phyloP scores from a whole-genome alignment of 2,329 filamentous ascomycete species.

The Colletotrichum tofieldiae region DNA sequence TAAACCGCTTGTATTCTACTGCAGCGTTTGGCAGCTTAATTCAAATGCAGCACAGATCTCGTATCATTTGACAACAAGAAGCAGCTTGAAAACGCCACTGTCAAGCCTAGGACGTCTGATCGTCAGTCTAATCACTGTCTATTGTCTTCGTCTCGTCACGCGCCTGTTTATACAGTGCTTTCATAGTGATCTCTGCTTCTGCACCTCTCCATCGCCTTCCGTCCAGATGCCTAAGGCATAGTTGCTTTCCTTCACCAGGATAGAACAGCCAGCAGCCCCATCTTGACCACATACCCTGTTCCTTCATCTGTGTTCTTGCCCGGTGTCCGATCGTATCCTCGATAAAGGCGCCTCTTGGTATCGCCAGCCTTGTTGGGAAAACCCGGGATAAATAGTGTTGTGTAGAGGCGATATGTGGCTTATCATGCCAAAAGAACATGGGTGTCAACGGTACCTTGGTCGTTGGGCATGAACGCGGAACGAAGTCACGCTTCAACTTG shows the following conservation, averaged over 20 bases:
- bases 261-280: conserved; percentile 73
- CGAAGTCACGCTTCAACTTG: conserved; percentile 59
- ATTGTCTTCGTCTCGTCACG: neutral
- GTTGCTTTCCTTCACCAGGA: conserved; percentile 60
- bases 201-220: conserved; percentile 66
- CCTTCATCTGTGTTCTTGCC: conserved; percentile 71
- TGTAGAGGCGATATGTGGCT: conserved; percentile 67
- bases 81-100: no score
- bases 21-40: no score
- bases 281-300: conserved; percentile 61
- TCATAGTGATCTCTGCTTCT: conserved; percentile 50
- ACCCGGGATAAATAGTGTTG: conserved; percentile 66
- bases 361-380: conserved; percentile 65
- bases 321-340: conserved; percentile 71
- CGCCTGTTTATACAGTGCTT: neutral
- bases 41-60: no score
- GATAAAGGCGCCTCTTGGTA: conserved; percentile 69
- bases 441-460: conserved; percentile 64
- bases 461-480: conserved; percentile 3
- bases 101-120: no score
- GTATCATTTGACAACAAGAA: no score
- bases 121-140: neutral
- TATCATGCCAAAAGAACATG: conserved; percentile 73
- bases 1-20: no score
- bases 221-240: conserved; percentile 67